Base-by-base conservation (phyloP, 2,329 filamentous ascomycete genomes). In the Clonostachys rhizophaga region DNA sequence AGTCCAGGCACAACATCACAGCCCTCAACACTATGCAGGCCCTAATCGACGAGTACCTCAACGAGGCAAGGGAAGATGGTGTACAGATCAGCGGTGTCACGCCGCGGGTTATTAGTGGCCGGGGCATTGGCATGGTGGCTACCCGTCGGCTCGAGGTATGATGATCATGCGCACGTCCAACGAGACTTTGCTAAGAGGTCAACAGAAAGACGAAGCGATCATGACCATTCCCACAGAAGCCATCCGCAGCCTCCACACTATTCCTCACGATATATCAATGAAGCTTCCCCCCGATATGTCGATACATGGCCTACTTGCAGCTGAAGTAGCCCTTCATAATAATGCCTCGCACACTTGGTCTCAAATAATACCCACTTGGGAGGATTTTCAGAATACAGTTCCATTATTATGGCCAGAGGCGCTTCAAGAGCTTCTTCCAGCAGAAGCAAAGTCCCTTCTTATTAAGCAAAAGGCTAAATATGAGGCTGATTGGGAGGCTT, bases 51-150 rank as follows among this genome's bases (percentile, higher is more conserved):
- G 9, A 30, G 24, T 44, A 13, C 13, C 37, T 34, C 33, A 36
- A n/a, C 18, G 42, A 35, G 42, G 34, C n/a, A 17, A 36, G 30
- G 11, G n/a, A 9, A 9, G 9, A 45, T 35, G 53, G 51, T 17
- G 43, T 54, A 14, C 37, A 43, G 37, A 76, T 89, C 53, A 74
- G 83, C 55, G 83, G 82, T 30, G 79, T 94, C 43, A 70, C 71
- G 7, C 83, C 87, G 3, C 74, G 80, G 17, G 70, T 70, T 34
- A 81, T 94, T 18, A 77, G 82, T 6, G 84, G 82, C 6, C 76
- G 85, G 42, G 89, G 89, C 12, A 74, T 91, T 43, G 89, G 89
- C 17, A 81, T 94, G 46, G 72, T 89, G 44, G 83, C 87, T 2
- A 82, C 78, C 5, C 74, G 76, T 35, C 68, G 74, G 13, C 76